These are phyloP conservation scores for Nannizziopsis barbatae DNA, from an alignment of 2,329 filamentous ascomycete species.

Conservation along the genomic window DNA sequence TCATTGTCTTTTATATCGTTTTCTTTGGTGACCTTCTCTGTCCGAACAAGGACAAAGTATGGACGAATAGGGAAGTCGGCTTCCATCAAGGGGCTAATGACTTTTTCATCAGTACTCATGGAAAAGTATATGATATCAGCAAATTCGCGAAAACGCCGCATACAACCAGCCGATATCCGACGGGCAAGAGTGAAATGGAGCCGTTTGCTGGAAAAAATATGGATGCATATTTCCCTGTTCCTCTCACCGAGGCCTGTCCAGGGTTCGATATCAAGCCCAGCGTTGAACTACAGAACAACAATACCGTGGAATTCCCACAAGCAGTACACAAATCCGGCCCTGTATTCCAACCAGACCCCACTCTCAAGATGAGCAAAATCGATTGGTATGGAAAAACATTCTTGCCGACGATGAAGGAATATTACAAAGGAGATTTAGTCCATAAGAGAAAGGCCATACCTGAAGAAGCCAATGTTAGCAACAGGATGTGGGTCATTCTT, in stretches of 20 bases:
- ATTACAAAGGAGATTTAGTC: constrained; percentile 78
- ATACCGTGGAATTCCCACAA: constrained; percentile 47
- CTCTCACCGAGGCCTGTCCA: constrained; percentile 62
- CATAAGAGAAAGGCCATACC: constrained; percentile 51
- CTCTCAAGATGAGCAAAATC: constrained; percentile 47
- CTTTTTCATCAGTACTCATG: constrained; percentile 78
- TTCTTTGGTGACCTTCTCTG: constrained; percentile 75
- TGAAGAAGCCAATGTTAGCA: constrained; percentile 53
- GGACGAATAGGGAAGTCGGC: constrained; percentile 58
- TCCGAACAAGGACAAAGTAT: constrained; percentile 84
- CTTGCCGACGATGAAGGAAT: constrained; percentile 67
- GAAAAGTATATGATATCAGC: constrained; percentile 81
- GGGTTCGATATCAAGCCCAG: constrained; percentile 54
- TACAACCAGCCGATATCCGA: constrained; percentile 46
- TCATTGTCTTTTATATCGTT: constrained; percentile 86
- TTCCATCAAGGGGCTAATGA: constrained; percentile 61
- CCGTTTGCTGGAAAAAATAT: constrained; percentile 67
- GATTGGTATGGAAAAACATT: constrained; percentile 73
- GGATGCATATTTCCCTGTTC: constrained; percentile 75
- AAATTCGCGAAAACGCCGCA: constrained; percentile 81
- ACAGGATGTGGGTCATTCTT: constrained; percentile 70
- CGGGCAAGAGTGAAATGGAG: constrained; percentile 49
- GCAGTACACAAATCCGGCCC: constrained; percentile 63
- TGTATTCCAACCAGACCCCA: constrained; percentile 43
- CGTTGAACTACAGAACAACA: constrained; percentile 40